A percentile compares a stretch with the other conserved stretches of the same genome.
phyloP scores from a whole-genome alignment of 2,329 filamentous ascomycete species.

The Immersiporthe knoxdaviesiana region DNA sequence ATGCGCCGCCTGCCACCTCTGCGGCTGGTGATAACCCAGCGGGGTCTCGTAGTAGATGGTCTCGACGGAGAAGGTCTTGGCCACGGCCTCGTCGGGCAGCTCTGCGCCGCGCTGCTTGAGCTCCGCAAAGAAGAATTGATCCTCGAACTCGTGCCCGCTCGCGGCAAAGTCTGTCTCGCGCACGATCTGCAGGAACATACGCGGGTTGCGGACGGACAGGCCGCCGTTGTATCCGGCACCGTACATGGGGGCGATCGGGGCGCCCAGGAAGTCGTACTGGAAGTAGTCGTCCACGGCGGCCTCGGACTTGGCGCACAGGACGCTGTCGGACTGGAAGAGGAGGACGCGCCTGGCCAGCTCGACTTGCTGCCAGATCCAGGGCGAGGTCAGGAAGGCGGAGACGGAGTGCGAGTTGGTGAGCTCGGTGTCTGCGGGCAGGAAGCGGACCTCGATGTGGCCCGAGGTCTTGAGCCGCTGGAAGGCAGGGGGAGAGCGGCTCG shows the following conservation, averaged over 20 bases:
- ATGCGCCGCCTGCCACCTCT: slow-evolving; percentile 28
- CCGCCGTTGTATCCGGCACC: slow-evolving; percentile 39
- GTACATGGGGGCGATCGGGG: slow-evolving; percentile 35
- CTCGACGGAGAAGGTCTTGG: slow-evolving; percentile 38
- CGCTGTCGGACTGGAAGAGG: slow-evolving; percentile 41
- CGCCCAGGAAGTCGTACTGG: slow-evolving; percentile 39
- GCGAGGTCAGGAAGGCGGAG: slow-evolving; percentile 38
- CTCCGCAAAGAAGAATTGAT: slow-evolving; percentile 39
- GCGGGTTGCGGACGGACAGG: slow-evolving; percentile 39
- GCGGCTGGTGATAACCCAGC: slow-evolving; percentile 36
- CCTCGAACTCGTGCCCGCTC: slow-evolving; percentile 36
- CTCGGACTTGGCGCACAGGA: slow-evolving; percentile 37
- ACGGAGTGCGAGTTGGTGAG: slow-evolving; percentile 39
- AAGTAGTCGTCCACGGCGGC: slow-evolving; percentile 39
- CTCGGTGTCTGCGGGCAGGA: slow-evolving; percentile 38
- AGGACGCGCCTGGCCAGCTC: slow-evolving; percentile 36
- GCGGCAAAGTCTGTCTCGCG: slow-evolving; percentile 30
- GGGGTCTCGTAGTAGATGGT: slow-evolving; percentile 37
- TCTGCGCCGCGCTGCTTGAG: slow-evolving; percentile 34
- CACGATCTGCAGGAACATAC: slow-evolving; percentile 33
- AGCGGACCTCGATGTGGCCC: slow-evolving; percentile 40
- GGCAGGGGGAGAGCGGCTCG: slow-evolving; percentile 35
- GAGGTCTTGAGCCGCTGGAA: slow-evolving; percentile 40
- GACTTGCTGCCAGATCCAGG: slow-evolving; percentile 41
- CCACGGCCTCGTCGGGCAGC: slow-evolving; percentile 35